Percentiles rank a stretch among this genome's conserved stretches.
Evolutionary conservation across 148 eudicot species (phyloP).

Genomic region (Chenopodium quinoa): DNA sequence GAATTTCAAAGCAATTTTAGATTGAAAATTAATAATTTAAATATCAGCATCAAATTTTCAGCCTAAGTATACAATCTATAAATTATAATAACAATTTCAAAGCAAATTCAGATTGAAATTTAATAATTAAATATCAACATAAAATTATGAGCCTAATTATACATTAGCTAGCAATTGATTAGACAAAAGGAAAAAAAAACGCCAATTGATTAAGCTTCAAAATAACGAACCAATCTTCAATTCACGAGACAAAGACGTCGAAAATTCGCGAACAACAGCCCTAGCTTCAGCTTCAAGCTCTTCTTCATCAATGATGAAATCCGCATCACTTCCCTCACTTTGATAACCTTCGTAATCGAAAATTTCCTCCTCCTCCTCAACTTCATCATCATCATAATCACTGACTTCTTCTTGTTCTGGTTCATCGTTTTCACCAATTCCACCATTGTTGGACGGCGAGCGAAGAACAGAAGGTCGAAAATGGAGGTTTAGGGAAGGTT

Average conservation of each 20-base stretch:
- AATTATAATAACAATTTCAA: no score
- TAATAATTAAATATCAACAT: no score
- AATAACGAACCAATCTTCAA: slow-evolving; percentile 47
- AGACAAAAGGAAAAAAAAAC: neutral
- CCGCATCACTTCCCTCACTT: slow-evolving; percentile 35
- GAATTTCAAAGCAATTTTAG: no score
- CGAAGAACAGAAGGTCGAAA: slow-evolving; percentile 27
- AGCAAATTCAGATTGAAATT: no score
- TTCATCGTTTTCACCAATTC: neutral
- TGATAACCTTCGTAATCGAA: slow-evolving; percentile 40
- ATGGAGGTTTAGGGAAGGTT: slow-evolving; percentile 25
- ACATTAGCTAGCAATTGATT: neutral
- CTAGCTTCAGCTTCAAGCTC: slow-evolving; percentile 72
- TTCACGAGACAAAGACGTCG: slow-evolving; percentile 52
- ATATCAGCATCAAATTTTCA: no score
- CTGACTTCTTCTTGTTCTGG: slow-evolving; percentile 3
- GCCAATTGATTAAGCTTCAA: neutral
- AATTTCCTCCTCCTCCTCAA: slow-evolving; percentile 28
- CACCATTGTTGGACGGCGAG: slow-evolving; percentile 13
- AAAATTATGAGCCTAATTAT: neutral
- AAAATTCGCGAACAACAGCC: slow-evolving; percentile 50
- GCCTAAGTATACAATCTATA: no score
- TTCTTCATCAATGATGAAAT: slow-evolving; percentile 42
- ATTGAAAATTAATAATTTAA: no score
- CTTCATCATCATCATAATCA: slow-evolving; percentile 15